Percentiles rank a stretch among this genome's conserved stretches.
Conservation (phyloP, 805 yeast genomes). For the Zygosaccharomyces pseudorouxii region DNA sequence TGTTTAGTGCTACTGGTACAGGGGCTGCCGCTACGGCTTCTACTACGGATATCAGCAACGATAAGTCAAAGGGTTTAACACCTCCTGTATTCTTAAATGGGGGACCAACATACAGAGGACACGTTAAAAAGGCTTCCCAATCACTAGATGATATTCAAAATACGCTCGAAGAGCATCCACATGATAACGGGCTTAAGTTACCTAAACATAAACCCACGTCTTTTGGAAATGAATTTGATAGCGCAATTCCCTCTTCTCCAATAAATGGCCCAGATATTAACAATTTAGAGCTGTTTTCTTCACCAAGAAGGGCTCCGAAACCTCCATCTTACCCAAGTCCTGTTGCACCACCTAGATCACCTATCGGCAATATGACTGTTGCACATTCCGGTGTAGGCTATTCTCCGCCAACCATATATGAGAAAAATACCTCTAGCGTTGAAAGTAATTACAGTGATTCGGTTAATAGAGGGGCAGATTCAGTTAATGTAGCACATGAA, state of each 20-base stretch:
- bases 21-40: background rate
- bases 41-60: background rate
- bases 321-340: constrained; percentile 54
- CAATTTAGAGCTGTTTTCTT: constrained; percentile 41
- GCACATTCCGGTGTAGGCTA: constrained; percentile 15
- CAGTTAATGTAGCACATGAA: constrained; percentile 2
- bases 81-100: constrained; percentile 40
- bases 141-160: constrained; percentile 22
- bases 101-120: constrained; percentile 18
- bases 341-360: constrained; percentile 36
- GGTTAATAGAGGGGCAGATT: background rate
- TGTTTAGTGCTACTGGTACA: background rate
- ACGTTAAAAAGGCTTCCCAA: constrained; percentile 20
- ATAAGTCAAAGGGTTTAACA: constrained; percentile 32
- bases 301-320: constrained; percentile 71
- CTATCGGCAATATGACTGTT: constrained; percentile 14
- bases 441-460: constrained; percentile 3
- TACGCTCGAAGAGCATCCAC: background rate
- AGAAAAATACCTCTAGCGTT: constrained; percentile 10
- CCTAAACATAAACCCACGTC: constrained; percentile 18
- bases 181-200: background rate
- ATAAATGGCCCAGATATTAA: constrained; percentile 8
- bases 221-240: background rate
- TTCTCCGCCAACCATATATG: constrained; percentile 28
- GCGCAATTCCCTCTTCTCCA: constrained; percentile 20